Percentiles rank a stretch among this genome's conserved stretches.
These are phyloP conservation scores for Vararia minispora DNA, from an alignment of 768 basidiomycete genomes.

Conservation along the genomic window DNA sequence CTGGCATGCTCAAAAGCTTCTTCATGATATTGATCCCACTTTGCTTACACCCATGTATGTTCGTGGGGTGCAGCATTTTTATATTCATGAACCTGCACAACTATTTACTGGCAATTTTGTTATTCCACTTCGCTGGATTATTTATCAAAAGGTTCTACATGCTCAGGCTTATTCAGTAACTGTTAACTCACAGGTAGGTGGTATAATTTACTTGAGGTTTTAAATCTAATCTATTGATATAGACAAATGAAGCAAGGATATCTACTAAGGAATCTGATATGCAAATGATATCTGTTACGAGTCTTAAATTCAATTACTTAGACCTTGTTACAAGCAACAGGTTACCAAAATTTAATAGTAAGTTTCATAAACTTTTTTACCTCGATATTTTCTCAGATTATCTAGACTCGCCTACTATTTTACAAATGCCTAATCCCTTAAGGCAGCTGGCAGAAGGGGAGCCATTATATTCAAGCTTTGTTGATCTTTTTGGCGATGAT, in stretches of 20 bases:
- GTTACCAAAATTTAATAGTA: background rate
- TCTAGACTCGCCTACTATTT: too few relatives aligned
- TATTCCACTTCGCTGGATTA: conserved; percentile 14
- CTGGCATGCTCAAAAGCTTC: conserved; percentile 11
- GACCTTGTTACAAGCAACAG: background rate
- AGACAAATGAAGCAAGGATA: background rate
- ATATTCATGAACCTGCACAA: conserved; percentile 5
- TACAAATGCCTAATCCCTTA: conserved; percentile 7
- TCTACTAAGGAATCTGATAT: background rate
- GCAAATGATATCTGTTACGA: background rate
- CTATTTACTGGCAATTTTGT: conserved; percentile 5
- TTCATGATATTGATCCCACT: background rate
- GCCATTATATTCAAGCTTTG: conserved; percentile 8
- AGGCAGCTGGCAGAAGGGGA: conserved; percentile 4
- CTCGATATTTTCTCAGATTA: too few relatives aligned
- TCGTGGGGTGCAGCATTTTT: conserved; percentile 1
- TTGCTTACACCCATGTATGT: conserved; percentile 11
- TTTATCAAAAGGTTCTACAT: background rate
- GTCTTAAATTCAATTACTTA: background rate
- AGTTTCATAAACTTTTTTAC: background rate
- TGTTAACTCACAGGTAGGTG: background rate
- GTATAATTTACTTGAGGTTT: background rate
- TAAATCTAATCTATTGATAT: background rate
- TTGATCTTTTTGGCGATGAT: conserved; percentile 22
- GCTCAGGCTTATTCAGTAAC: conserved; percentile 3